phyloP scores from a whole-genome alignment of 441 rosid species.

The Pelargonium cotyledonis region DNA sequence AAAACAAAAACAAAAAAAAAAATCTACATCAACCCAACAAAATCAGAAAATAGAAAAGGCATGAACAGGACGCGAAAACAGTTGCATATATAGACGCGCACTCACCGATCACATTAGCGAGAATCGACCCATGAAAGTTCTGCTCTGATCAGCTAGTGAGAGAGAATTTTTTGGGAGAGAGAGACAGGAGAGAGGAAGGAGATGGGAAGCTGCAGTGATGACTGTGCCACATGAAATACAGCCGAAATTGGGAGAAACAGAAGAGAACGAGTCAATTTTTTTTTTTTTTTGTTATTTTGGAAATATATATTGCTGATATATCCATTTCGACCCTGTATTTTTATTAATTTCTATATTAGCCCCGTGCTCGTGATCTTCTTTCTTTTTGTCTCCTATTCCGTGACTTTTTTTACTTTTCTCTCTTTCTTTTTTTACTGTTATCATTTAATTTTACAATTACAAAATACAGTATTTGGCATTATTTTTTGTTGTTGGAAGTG shows the following conservation, averaged over 20 bases:
- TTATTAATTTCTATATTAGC: background rate
- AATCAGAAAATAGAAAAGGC: background rate
- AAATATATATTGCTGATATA: background rate
- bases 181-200: conserved; percentile 19
- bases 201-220: conserved; percentile 38
- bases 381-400: background rate
- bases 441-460: background rate
- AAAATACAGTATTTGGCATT: background rate
- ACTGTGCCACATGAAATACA: conserved; percentile 31
- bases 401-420: background rate
- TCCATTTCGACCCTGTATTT: background rate
- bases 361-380: background rate
- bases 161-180: conserved; percentile 13
- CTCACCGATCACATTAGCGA: conserved; percentile 56
- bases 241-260: background rate
- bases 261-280: background rate
- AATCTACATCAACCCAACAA: too few species aligned
- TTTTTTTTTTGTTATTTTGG: too few species aligned
- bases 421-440: too few species aligned
- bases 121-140: conserved; percentile 21
- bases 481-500: too few species aligned
- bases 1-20: too few species aligned
- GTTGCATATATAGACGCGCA: background rate
- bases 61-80: background rate
- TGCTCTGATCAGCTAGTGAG: conserved; percentile 7